A percentile compares a stretch with the other conserved stretches of the same genome.
Evolutionary conservation across 257 asterid genomes (phyloP).

Genomic region (Nicotiana obtusifolia): DNA sequence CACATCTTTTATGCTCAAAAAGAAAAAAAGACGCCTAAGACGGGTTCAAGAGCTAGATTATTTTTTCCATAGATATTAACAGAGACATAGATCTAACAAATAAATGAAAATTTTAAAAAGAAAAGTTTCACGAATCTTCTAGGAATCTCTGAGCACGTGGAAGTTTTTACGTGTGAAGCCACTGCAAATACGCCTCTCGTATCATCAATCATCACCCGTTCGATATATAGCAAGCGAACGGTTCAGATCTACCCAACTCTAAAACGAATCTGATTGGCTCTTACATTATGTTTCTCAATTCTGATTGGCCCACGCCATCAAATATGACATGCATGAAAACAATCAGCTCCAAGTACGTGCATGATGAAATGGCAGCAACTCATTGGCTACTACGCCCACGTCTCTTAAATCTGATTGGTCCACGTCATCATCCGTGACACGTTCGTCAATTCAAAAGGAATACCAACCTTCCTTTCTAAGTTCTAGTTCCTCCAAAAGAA

Average conservation of each 20-base stretch:
- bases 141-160: not conserved
- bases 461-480: not conserved
- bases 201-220: not conserved
- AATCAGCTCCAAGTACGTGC: constrained; percentile 14
- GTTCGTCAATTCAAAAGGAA: not conserved
- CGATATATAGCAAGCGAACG: not conserved
- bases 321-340: constrained; percentile 16
- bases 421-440: constrained; percentile 50
- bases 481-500: not conserved
- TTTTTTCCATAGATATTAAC: too few relatives aligned
- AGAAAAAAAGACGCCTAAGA: too few relatives aligned
- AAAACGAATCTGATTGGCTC: constrained; percentile 29
- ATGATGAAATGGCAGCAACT: constrained; percentile 3
- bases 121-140: not conserved
- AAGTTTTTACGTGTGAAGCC: not conserved
- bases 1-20: too few relatives aligned
- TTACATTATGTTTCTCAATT: not conserved
- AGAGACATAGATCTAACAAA: too few relatives aligned
- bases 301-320: constrained; percentile 39
- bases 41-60: too few relatives aligned
- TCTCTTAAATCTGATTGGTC: constrained; percentile 36
- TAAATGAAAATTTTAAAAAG: too few relatives aligned
- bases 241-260: constrained; percentile 26
- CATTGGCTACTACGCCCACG: not conserved
- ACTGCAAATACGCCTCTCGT: not conserved